Evolutionary conservation across 768 basidiomycete species (phyloP).

Genomic region (Hygrocybe coccinea): DNA sequence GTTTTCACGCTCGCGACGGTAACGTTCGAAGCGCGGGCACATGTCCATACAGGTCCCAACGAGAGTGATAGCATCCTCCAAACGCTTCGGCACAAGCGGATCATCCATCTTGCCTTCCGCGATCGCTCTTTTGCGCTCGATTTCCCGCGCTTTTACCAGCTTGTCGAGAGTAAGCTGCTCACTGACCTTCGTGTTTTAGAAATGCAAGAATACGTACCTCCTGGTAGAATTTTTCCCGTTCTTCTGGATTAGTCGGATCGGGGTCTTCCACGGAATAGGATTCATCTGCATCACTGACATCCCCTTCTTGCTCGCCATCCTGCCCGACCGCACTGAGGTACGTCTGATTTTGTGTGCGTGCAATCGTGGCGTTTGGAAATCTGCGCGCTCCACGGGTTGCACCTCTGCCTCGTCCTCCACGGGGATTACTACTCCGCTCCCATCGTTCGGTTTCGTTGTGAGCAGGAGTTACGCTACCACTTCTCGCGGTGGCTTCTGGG

Average conservation of each 20-base stretch:
- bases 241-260: slow-evolving; percentile 54
- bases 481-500: background rate
- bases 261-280: slow-evolving; percentile 41
- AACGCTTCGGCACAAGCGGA: slow-evolving; percentile 67
- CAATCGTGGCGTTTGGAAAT: slow-evolving; percentile 40
- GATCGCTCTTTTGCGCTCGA: slow-evolving; percentile 68
- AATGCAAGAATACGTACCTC: slow-evolving; percentile 51
- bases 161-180: slow-evolving; percentile 27
- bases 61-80: slow-evolving; percentile 90
- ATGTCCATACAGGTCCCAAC: slow-evolving; percentile 89
- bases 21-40: slow-evolving; percentile 93
- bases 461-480: background rate
- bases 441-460: slow-evolving; percentile 48
- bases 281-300: slow-evolving; percentile 15
- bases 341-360: slow-evolving; percentile 24
- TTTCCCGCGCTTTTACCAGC: slow-evolving; percentile 72
- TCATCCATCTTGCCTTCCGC: slow-evolving; percentile 85
- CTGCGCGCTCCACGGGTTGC: slow-evolving; percentile 33
- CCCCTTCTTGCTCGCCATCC: slow-evolving; percentile 18
- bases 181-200: slow-evolving; percentile 7
- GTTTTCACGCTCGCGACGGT: slow-evolving; percentile 84
- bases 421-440: slow-evolving; percentile 54
- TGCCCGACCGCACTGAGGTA: slow-evolving; percentile 14
- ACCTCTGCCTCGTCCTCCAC: slow-evolving; percentile 44
- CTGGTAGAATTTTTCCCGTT: slow-evolving; percentile 65